Base-by-base conservation (phyloP, 2,329 filamentous ascomycete species). In the Chaetomium sp. region DNA sequence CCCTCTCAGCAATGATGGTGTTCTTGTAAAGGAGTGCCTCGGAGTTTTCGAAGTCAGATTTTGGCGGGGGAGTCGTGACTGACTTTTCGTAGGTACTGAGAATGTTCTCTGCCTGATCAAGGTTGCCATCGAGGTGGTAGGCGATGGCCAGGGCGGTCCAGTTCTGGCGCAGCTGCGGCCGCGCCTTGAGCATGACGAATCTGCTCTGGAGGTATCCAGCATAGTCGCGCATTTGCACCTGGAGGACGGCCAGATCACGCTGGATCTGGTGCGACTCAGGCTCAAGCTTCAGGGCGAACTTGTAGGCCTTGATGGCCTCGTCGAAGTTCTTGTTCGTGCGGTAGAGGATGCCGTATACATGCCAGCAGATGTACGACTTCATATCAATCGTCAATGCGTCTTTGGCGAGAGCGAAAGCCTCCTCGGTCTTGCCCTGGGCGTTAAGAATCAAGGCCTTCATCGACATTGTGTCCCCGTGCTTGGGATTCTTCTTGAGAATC, bases 291-390 rank as follows among this genome's bases (percentile, higher is more conserved):
- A 99, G 77, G 12, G 94, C 94, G 72, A 95, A 96, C 71, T 95
- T 95, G 79, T 99, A 99, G 56, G 94, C 95, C 79, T 97, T 97
- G 76, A 96, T 96, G 8, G 95, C 92, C 75, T 97, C 94, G 71
- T 97, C 94, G 66, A 95, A 97, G 74, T 99, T 97, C 80, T 97
- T 97, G 69, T 88, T 87, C 49, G 89, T 87, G 51, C 92, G 86
- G 74, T 95, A 97, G 50, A 99, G 80, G 64, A 99, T 75, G 36
- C 95, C 94, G 71, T 97, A 99, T 59, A 99, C 94, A 73, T 99
- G 95, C 94, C 94, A 99, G 79, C 91, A 97, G 67, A 99, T 91
- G 74, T 97, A 92, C 67, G 91, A 96, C 77, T 95, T 96, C 91
- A 99, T 97, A 71, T 97, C 91, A 67, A 91, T 90, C 63, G 87